Percentiles rank a stretch among this genome's conserved stretches.
These are phyloP conservation scores for Filobasidium floriforme DNA, from an alignment of 768 basidiomycete species.

Conservation along the genomic window DNA sequence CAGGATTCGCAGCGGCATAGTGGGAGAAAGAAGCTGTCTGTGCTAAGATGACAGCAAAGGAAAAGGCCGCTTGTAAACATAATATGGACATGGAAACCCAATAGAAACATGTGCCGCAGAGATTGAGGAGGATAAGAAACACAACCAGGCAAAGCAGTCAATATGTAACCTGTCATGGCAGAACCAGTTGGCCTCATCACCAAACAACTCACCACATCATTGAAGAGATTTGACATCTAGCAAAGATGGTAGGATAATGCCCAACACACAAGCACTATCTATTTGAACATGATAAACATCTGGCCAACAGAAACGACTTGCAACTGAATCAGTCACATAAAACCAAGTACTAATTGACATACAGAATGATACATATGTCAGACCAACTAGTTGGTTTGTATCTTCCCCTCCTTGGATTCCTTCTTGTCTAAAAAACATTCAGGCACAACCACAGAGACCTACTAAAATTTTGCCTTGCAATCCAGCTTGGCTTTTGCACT, in stretches of 20 bases:
- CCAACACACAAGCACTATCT: neutral
- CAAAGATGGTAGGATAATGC: neutral
- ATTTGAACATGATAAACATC: neutral
- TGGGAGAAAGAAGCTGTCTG: no score
- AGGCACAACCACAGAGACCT: neutral
- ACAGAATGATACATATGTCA: neutral
- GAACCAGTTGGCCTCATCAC: neutral
- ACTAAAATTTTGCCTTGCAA: neutral
- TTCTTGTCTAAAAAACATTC: neutral
- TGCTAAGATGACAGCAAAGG: no score
- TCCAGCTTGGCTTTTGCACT: neutral
- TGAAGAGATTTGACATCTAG: neutral
- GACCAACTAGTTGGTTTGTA: neutral
- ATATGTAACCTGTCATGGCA: no score
- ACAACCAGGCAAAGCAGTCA: no score
- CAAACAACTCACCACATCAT: neutral
- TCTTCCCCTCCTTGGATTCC: neutral
- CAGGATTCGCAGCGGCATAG: no score
- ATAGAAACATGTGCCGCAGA: no score
- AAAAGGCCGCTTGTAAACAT: no score
- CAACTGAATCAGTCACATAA: neutral
- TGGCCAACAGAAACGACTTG: neutral
- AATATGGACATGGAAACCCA: no score
- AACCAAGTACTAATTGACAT: neutral
- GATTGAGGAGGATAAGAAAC: no score